Conservation (phyloP, 148 eudicot genomes). For the Rhododendron molle region DNA sequence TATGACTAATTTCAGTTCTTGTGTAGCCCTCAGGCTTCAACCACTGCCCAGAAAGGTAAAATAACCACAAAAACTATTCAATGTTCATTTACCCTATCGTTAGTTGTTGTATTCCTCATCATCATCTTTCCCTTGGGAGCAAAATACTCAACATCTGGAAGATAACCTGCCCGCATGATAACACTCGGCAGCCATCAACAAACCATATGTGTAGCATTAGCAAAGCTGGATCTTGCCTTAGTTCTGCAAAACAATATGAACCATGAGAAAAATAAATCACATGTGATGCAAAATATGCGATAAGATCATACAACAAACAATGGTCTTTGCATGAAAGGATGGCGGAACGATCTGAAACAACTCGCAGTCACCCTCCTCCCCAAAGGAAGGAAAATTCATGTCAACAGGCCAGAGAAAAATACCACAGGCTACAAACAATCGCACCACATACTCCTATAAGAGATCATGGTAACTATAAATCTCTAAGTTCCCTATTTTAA, state of each 20-base stretch:
- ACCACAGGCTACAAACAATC: not conserved
- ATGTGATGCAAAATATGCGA: not conserved
- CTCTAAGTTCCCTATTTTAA: not conserved
- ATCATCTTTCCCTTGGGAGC: not conserved
- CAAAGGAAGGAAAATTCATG: not conserved
- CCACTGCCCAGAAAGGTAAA: not conserved
- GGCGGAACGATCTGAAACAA: not conserved
- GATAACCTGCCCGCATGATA: not conserved
- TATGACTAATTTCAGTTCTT: not conserved
- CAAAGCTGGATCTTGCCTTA: not conserved
- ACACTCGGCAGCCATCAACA: not conserved
- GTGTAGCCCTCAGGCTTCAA: not conserved
- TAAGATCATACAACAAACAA: not conserved
- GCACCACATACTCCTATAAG: not conserved
- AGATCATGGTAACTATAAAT: not conserved
- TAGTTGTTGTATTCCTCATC: not conserved
- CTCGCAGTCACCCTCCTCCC: not conserved
- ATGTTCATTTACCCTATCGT: not conserved
- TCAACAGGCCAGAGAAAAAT: not conserved
- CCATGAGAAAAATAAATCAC: not conserved
- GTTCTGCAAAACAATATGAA: not conserved
- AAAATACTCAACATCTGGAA: constrained; percentile 4
- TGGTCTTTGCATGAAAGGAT: not conserved
- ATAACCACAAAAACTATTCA: not conserved
- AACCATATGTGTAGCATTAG: not conserved